phyloP scores from a whole-genome alignment of 2,329 filamentous ascomycete genomes.

The Monosporascus ibericus region DNA sequence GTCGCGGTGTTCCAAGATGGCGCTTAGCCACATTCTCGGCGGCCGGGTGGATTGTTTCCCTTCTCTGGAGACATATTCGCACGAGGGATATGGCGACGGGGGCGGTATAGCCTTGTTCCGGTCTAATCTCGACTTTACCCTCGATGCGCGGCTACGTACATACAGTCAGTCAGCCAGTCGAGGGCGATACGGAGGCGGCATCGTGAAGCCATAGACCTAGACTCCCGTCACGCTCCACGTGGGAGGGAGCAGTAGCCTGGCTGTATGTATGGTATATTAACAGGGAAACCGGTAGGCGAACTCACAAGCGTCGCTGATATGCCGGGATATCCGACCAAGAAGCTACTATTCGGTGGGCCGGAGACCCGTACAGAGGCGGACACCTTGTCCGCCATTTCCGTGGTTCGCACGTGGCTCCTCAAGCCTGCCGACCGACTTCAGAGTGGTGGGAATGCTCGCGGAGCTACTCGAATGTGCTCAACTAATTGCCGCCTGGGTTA shows the following conservation, averaged over 20 bases:
- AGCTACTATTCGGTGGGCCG: slow-evolving; percentile 93
- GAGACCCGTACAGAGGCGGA: slow-evolving; percentile 91
- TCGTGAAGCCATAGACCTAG: slow-evolving; percentile 2
- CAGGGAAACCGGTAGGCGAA: slow-evolving; percentile 22
- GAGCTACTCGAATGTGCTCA: background rate
- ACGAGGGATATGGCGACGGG: slow-evolving; percentile 89
- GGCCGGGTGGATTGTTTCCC: slow-evolving; percentile 93
- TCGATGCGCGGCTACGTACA: slow-evolving; percentile 78
- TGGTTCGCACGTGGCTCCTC: slow-evolving; percentile 1
- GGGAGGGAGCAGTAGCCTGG: slow-evolving; percentile 10
- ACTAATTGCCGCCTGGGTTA: background rate
- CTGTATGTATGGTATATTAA: slow-evolving; percentile 3
- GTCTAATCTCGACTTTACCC: slow-evolving; percentile 94
- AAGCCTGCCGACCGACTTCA: slow-evolving; percentile 9
- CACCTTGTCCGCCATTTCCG: slow-evolving; percentile 39
- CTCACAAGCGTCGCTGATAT: slow-evolving; percentile 95
- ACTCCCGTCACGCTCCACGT: slow-evolving; percentile 5
- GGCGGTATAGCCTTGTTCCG: slow-evolving; percentile 75
- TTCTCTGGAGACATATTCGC: slow-evolving; percentile 85
- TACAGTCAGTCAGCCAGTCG: too few species aligned
- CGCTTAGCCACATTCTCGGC: slow-evolving; percentile 92
- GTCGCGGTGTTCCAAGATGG: slow-evolving; percentile 80
- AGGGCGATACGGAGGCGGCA: background rate
- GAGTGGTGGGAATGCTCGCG: slow-evolving; percentile 12
- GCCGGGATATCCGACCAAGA: slow-evolving; percentile 92